Base-by-base conservation (phyloP, 805 yeast species). In the Yarrowia bubula region DNA sequence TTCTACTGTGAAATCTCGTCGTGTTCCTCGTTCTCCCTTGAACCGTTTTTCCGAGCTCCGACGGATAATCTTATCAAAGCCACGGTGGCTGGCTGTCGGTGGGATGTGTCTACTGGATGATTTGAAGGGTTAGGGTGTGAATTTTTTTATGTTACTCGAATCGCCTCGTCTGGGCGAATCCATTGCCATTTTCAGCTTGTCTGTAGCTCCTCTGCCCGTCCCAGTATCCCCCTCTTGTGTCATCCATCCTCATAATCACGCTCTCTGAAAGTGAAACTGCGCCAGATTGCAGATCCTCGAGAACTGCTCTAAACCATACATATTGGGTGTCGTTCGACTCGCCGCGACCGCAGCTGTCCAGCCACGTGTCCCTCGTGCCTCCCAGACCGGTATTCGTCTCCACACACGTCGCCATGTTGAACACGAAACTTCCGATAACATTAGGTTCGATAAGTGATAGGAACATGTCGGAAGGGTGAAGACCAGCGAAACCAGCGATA, bases 11-110 rank as follows among this genome's bases (percentile, higher is more conserved):
- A 3, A 3, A 3, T 22, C 28, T 22, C 28, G 28, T 22, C 28
- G 28, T 22, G 4, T 22, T 22, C 28, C 28, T 22, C 28, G 28
- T 22, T 22, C 38, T 4, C 38, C 10, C 13, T 15, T 14, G n/a
- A 22, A 9, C 31, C 55, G 31, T 48, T 48, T 48, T 48, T 48
- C 55, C 55, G 55, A 18, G 55, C 31, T 35, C 55, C 41, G 55
- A 35, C 55, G 55, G 55, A 48, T 48, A 48, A 48, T 48, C 55
- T 48, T 48, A 48, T 48, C 55, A 48, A 22, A 48, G 55, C 55
- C 55, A 48, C 55, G 41, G 3, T 39, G 53, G 41, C 41, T 48
- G 55, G 41, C 31, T 33, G 31, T 22, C 3, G 28, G 28, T 22
- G 28, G 28, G n/a, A 9, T 15, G 44, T 2, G 22, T 41, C 22